Base-by-base conservation (phyloP, 2,329 filamentous ascomycete genomes). In the Fusarium staphyleae region DNA sequence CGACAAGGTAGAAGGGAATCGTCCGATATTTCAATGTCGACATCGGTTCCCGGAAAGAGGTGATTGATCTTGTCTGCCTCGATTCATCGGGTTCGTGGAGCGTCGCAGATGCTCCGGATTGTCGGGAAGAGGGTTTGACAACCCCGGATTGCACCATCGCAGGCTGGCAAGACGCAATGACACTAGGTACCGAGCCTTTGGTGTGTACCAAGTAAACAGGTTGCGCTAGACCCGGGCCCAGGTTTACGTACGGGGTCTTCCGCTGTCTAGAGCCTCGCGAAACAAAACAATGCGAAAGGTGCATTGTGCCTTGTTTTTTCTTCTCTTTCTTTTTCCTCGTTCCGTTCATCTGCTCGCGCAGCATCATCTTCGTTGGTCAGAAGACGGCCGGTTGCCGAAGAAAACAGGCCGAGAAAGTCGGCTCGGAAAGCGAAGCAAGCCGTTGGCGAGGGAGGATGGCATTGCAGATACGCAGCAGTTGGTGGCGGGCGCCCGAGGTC, bases 91-190 rank as follows among this genome's bases (percentile, higher is more conserved):
- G 18, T 18, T 36, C 8, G 44, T 22, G 30, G 37, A 34, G 45
- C 13, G 35, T 45, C 28, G 33, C 28, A 41, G 33, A 28, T 26
- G 18, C 41, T 36, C 48, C 48, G 50, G 47, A 54, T 59, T 57
- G 46, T 52, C 52, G 54, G 55, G 48, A 60, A 50, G 19, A 61
- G 45, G 51, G 48, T 57, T 66, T 53, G 47, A 52, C 43, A 45
- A 62, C 62, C 62, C 63, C 57, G 54, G 60, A 68, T 68, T 68
- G 65, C 66, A 68, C 63, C 66, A 68, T 68, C 39, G 44, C 26
- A 51, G 52, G 62, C 63, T 68, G 63, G 66, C 63, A 68, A 68
- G 66, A 60, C 62, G 66, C 66, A 60, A 66, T 67, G 41, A 45
- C 63, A 63, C 63, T 62, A 28, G 6, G 24, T 6, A 66, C 33